Conservation (phyloP, 805 yeast genomes). For the Brettanomyces bruxellensis region DNA sequence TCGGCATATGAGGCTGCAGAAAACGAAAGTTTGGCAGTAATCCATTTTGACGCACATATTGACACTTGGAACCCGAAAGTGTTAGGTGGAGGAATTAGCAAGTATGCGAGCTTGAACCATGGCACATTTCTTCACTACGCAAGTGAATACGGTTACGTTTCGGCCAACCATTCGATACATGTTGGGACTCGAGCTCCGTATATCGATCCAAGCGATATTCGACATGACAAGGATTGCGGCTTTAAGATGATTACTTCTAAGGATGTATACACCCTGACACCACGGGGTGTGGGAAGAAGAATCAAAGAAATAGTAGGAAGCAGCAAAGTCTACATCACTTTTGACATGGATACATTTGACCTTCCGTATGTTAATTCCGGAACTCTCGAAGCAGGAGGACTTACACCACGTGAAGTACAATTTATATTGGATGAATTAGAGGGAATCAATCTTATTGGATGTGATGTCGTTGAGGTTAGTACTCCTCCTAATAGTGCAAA, state of each 20-base stretch:
- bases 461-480: conserved; percentile 64
- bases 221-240: conserved; percentile 44
- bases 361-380: conserved; percentile 77
- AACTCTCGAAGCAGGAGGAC: conserved; percentile 71
- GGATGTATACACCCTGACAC: conserved; percentile 35
- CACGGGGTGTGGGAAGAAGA: conserved; percentile 25
- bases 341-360: conserved; percentile 59
- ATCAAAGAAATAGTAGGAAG: conserved; percentile 29
- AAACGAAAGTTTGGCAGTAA: conserved; percentile 36
- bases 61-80: conserved; percentile 64
- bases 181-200: conserved; percentile 61
- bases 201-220: conserved; percentile 24
- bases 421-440: conserved; percentile 50
- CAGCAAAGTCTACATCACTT: conserved; percentile 35
- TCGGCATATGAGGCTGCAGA: conserved; percentile 43
- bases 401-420: conserved; percentile 57
- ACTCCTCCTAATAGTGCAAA: conserved; percentile 56
- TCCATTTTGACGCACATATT: conserved; percentile 60
- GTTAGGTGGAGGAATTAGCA: conserved; percentile 53
- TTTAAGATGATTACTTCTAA: conserved; percentile 36
- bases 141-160: conserved; percentile 52
- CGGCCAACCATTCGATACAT: conserved; percentile 41
- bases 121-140: conserved; percentile 69
- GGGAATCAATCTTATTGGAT: conserved; percentile 57
- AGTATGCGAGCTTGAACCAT: conserved; percentile 48